A percentile compares a stretch with the other conserved stretches of the same genome.
Evolutionary conservation across 1,284 basidiomycete species (phyloP).

Genomic region (Farysia itapuensis): DNA sequence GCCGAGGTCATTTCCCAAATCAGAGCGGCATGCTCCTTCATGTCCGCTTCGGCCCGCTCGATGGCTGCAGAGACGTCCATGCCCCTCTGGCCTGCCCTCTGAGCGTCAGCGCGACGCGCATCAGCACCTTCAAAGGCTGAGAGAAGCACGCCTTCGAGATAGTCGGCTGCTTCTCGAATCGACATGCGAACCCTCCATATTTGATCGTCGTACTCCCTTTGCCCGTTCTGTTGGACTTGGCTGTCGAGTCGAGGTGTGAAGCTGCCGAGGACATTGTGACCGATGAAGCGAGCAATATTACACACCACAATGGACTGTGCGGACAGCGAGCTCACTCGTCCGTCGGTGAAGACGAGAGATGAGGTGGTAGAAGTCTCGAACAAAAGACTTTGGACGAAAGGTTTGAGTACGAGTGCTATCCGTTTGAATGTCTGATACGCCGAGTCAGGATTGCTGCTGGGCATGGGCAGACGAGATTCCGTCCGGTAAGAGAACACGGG

Average conservation of each 20-base stretch:
- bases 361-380: conserved; percentile 25
- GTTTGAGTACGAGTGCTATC: conserved; percentile 27
- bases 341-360: conserved; percentile 27
- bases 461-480: conserved; percentile 21
- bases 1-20: conserved; percentile 21
- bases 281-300: conserved; percentile 74
- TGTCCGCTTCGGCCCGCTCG: conserved; percentile 26
- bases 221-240: not conserved
- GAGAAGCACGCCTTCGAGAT: conserved; percentile 81
- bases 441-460: conserved; percentile 19
- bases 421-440: conserved; percentile 39
- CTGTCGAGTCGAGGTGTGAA: conserved; percentile 5
- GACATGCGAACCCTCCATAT: conserved; percentile 18
- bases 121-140: conserved; percentile 82
- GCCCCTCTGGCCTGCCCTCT: conserved; percentile 23
- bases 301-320: conserved; percentile 63
- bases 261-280: conserved; percentile 58
- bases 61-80: conserved; percentile 33
- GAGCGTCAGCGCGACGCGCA: conserved; percentile 62
- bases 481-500: conserved; percentile 35
- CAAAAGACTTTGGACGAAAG: conserved; percentile 26
- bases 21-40: conserved; percentile 23
- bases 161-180: conserved; percentile 68
- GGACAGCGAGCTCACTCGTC: conserved; percentile 15
- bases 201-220: conserved; percentile 4